Evolutionary conservation across 225 moss, liverwort and hornwort genomes (phyloP).

Genomic region (Pseudoscleropodium purum): DNA sequence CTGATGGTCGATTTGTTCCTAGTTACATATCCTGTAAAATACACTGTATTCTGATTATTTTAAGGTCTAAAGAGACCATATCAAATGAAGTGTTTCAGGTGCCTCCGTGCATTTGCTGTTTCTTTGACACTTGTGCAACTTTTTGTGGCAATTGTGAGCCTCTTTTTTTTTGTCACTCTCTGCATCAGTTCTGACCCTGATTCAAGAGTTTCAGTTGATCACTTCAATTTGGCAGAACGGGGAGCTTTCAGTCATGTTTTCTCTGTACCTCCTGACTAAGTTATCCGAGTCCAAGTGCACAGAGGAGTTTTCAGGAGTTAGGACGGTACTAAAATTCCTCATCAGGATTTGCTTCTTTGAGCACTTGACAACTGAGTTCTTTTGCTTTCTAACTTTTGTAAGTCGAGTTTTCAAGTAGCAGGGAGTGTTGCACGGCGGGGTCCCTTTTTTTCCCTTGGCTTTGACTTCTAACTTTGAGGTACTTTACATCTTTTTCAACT

Average conservation of each 20-base stretch:
- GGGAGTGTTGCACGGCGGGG: neutral
- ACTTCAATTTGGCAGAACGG: neutral
- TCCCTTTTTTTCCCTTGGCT: neutral
- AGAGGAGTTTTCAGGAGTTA: neutral
- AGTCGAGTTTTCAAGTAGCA: neutral
- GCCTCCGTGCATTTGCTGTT: neutral
- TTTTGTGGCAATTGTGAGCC: neutral
- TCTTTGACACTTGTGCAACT: neutral
- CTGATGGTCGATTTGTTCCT: neutral
- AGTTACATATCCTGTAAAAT: slow-evolving; percentile 28
- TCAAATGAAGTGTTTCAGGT: slow-evolving; percentile 11
- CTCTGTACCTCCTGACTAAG: neutral
- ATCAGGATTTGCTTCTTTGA: neutral
- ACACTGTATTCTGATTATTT: slow-evolving; percentile 21
- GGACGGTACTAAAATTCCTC: too few relatives aligned
- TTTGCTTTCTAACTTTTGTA: neutral
- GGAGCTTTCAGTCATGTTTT: neutral
- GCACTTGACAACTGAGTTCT: neutral
- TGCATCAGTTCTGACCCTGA: neutral
- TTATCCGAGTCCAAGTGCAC: neutral
- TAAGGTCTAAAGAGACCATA: slow-evolving; percentile 17
- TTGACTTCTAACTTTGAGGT: neutral
- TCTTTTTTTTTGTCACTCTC: neutral
- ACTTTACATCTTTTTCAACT: neutral
- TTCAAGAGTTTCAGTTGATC: neutral